Evolutionary conservation across 2,329 filamentous ascomycete species (phyloP), one percentile per base, ranked within the genome.

Genomic region (Fusarium anthophilum): DNA sequence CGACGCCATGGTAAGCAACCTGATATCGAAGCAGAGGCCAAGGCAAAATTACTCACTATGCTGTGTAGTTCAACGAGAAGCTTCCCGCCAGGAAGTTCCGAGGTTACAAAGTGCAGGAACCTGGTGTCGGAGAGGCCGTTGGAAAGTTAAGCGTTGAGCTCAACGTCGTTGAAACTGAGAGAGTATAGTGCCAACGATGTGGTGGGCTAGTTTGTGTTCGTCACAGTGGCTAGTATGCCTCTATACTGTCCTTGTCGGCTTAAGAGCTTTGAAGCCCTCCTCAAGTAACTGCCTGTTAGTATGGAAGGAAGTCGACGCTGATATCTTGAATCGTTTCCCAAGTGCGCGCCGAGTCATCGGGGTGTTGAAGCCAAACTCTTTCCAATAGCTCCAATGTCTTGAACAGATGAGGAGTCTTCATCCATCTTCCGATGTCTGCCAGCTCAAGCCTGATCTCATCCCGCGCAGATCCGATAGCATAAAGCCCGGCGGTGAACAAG

Each of bases 51-150:
- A 20, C 39, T 68, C 20, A 74, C 64, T 8, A 5, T 2, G 4
- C 8, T 20, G 6, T 18, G 6, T 12, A 77, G 75, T 77, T 77
- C 32, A 62, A 61, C 13, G 64, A 70, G 20, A 58, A 47, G 26
- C 45, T 77, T 8, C 73, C 75, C 1, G 75, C 75, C 4, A 69
- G 70, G 12, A 70, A 69, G 17, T 77, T 77, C 32, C 41, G 57
- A n/a, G 54, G 28, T 4, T 72, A 74, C n/a, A 24, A 73, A 26
- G 30, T 59, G 8, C 47, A 45, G 15, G 55, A 20, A 4, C 28
- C 37, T 5, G 44, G 28, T 3, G 6, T 20, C 17, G 44, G 30
- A n/a, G 56, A 54, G 9, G 20, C 13, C 3, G 13, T 59, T 12
- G 70, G 50, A 20, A 73, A 73, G 26, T 51, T 63, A 43, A 74